phyloP scores from a whole-genome alignment of 495 filamentous ascomycete genomes.

The Aspergillus heteromorphus region DNA sequence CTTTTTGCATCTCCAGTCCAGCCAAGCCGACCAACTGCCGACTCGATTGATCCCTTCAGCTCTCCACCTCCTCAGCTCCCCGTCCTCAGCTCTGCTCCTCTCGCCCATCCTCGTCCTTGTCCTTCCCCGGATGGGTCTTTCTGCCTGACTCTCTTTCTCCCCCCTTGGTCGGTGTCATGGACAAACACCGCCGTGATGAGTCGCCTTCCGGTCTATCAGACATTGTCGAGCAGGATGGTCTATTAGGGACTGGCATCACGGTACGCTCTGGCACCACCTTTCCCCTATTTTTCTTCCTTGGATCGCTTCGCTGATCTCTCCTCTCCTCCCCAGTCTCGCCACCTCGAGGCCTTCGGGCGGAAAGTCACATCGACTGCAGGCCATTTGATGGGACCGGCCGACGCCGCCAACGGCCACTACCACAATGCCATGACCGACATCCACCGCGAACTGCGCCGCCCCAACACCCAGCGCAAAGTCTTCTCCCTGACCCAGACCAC shows the following conservation, averaged over 20 bases:
- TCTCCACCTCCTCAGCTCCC: constrained; percentile 6
- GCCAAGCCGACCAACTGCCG: constrained; percentile 5
- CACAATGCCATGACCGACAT: constrained; percentile 83
- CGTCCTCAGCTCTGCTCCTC: not conserved
- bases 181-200: constrained; percentile 42
- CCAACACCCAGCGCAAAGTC: constrained; percentile 77
- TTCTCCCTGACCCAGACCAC: constrained; percentile 84
- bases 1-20: not conserved
- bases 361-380: constrained; percentile 93
- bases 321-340: constrained; percentile 57
- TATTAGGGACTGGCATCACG: constrained; percentile 49
- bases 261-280: constrained; percentile 22
- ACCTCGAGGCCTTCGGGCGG: constrained; percentile 86
- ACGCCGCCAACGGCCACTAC: constrained; percentile 58
- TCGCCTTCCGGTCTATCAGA: constrained; percentile 44
- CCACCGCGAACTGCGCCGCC: constrained; percentile 78
- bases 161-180: constrained; percentile 34
- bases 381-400: constrained; percentile 73
- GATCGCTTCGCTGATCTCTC: constrained; percentile 2
- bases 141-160: constrained; percentile 15
- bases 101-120: constrained; percentile 1
- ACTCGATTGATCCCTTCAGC: not conserved
- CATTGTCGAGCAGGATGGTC: constrained; percentile 43
- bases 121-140: constrained; percentile 28
- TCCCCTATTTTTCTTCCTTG: not conserved